Percentiles rank a stretch among this genome's conserved stretches.
Evolutionary conservation across 1,139 yeast species (phyloP).

Genomic region (Blastobotrys ciferrii): DNA sequence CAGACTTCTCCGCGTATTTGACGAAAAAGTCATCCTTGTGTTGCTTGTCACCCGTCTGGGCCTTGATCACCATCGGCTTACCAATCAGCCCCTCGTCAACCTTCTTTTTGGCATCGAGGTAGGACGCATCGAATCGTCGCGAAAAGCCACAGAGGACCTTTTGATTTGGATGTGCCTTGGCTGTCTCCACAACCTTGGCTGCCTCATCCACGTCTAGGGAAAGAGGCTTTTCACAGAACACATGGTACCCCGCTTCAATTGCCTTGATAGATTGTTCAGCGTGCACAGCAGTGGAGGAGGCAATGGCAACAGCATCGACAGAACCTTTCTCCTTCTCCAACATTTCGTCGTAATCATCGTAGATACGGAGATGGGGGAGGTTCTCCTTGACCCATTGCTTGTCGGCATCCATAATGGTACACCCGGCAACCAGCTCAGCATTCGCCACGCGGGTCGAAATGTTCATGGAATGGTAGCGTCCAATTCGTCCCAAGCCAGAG

Average conservation of each 20-base stretch:
- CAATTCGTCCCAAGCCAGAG: constrained; percentile 28
- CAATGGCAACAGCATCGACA: constrained; percentile 25
- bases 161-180: constrained; percentile 19
- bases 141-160: constrained; percentile 28
- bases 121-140: constrained; percentile 26
- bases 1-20: constrained; percentile 24
- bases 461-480: constrained; percentile 25
- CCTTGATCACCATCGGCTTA: constrained; percentile 20
- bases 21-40: constrained; percentile 24
- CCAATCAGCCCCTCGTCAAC: constrained; percentile 23
- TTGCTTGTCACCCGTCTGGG: constrained; percentile 24
- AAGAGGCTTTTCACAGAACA: constrained; percentile 28
- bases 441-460: constrained; percentile 21
- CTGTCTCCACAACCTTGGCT: constrained; percentile 23
- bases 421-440: constrained; percentile 26
- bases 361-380: constrained; percentile 22
- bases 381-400: constrained; percentile 24
- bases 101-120: constrained; percentile 23
- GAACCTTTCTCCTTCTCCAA: constrained; percentile 22
- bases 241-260: constrained; percentile 23
- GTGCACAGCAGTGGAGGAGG: constrained; percentile 26
- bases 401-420: constrained; percentile 24
- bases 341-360: constrained; percentile 24
- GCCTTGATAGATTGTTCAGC: constrained; percentile 26
- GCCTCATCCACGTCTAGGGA: constrained; percentile 21